phyloP scores from a whole-genome alignment of 2,329 filamentous ascomycete species.

The Beauveria caledonica region DNA sequence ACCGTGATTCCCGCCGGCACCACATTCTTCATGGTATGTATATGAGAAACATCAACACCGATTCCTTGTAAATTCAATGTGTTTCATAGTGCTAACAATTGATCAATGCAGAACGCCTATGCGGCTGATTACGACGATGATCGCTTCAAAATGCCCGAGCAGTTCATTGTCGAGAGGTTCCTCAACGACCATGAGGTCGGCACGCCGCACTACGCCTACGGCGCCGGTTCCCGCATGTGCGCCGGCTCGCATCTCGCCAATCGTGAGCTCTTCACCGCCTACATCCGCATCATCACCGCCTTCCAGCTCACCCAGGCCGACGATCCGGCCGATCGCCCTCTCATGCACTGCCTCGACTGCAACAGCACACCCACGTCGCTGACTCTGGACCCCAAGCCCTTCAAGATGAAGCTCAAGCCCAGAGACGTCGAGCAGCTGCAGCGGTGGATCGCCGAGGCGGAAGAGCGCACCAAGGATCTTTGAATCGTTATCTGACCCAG shows the following conservation, averaged over 20 bases:
- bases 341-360: slow-evolving; percentile 49
- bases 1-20: slow-evolving; percentile 64
- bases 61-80: neutral
- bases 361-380: slow-evolving; percentile 48
- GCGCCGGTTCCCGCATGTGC: slow-evolving; percentile 56
- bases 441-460: slow-evolving; percentile 44
- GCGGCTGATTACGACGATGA: slow-evolving; percentile 63
- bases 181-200: slow-evolving; percentile 46
- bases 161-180: slow-evolving; percentile 65
- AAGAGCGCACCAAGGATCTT: slow-evolving; percentile 38
- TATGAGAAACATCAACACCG: no score
- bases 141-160: slow-evolving; percentile 56
- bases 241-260: slow-evolving; percentile 56
- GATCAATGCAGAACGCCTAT: slow-evolving; percentile 52
- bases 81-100: neutral
- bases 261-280: slow-evolving; percentile 53
- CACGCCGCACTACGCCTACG: slow-evolving; percentile 54
- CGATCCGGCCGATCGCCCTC: slow-evolving; percentile 38
- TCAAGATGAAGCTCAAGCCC: slow-evolving; percentile 48
- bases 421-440: slow-evolving; percentile 37
- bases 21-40: slow-evolving; percentile 66
- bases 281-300: slow-evolving; percentile 49
- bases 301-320: slow-evolving; percentile 45
- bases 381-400: slow-evolving; percentile 54
- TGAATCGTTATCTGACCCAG: slow-evolving; percentile 16